Conservation (phyloP, 2,329 filamentous ascomycete species). For the Atkinsonella hypoxylon region DNA sequence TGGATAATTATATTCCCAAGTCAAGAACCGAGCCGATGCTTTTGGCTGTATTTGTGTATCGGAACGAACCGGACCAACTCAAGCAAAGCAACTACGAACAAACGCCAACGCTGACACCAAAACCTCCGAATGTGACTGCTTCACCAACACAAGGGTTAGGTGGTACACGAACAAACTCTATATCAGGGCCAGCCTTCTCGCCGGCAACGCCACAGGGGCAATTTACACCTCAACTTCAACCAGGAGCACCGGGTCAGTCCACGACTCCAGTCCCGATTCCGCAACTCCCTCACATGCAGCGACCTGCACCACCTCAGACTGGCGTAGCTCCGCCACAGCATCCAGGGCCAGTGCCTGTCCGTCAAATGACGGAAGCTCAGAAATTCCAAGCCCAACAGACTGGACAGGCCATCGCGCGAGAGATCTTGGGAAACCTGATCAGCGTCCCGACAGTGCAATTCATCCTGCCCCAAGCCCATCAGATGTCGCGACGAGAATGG, state of each 20-base stretch:
- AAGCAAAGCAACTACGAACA: conserved; percentile 17
- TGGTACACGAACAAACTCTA: conserved; percentile 32
- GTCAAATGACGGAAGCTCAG: conserved; percentile 20
- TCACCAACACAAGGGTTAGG: conserved; percentile 25
- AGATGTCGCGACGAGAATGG: conserved; percentile 62
- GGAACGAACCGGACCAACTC: conserved; percentile 39
- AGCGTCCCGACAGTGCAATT: conserved; percentile 55
- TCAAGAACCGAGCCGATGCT: conserved; percentile 64
- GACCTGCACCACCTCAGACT: conserved; percentile 9
- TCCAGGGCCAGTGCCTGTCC: conserved; percentile 5
- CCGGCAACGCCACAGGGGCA: conserved; percentile 33
- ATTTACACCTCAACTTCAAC: conserved; percentile 18
- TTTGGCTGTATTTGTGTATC: conserved; percentile 74
- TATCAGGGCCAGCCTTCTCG: conserved; percentile 41
- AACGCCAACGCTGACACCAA: conserved; percentile 8
- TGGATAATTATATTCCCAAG: conserved; percentile 67
- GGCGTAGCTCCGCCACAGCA: neutral
- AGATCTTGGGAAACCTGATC: conserved; percentile 52
- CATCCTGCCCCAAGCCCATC: conserved; percentile 54
- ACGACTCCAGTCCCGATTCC: conserved; percentile 25
- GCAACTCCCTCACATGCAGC: conserved; percentile 17
- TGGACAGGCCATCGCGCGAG: conserved; percentile 45
- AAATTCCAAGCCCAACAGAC: conserved; percentile 32
- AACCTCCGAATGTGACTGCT: conserved; percentile 7
- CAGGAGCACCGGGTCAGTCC: conserved; percentile 19